A percentile compares a stretch with the other conserved stretches of the same genome.
Evolutionary conservation across 345 rosid species (phyloP).

Genomic region (Euphorbia lathyris): DNA sequence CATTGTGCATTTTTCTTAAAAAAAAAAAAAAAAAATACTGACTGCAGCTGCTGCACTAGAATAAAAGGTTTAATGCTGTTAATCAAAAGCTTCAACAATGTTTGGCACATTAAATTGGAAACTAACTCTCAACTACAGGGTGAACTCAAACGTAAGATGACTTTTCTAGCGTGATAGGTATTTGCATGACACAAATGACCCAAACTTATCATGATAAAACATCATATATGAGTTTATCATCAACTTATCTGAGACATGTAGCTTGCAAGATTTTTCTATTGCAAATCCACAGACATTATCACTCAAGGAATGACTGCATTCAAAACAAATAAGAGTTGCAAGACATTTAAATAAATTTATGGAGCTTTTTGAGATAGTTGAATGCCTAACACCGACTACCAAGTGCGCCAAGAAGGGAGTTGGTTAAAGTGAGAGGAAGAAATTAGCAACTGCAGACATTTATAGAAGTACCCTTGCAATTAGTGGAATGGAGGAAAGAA

Average conservation of each 20-base stretch:
- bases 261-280: neutral
- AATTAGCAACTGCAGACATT: too few species aligned
- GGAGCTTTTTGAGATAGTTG: too few species aligned
- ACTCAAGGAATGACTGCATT: too few species aligned
- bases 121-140: neutral
- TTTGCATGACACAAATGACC: too few species aligned
- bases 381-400: neutral
- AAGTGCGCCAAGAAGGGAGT: neutral
- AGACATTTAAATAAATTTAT: too few species aligned
- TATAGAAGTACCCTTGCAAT: too few species aligned
- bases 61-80: neutral
- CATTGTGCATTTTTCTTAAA: too few species aligned
- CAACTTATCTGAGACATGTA: neutral
- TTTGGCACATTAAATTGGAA: neutral
- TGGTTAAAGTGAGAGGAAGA: too few species aligned
- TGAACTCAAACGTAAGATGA: neutral
- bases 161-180: too few species aligned
- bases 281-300: neutral
- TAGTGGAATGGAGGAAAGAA: neutral
- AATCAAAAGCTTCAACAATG: neutral
- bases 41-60: neutral
- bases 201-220: too few species aligned
- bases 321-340: too few species aligned
- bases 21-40: neutral
- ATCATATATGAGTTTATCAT: neutral